phyloP scores from a whole-genome alignment of 2,329 filamentous ascomycete genomes.

The Nemania bipapillata region DNA sequence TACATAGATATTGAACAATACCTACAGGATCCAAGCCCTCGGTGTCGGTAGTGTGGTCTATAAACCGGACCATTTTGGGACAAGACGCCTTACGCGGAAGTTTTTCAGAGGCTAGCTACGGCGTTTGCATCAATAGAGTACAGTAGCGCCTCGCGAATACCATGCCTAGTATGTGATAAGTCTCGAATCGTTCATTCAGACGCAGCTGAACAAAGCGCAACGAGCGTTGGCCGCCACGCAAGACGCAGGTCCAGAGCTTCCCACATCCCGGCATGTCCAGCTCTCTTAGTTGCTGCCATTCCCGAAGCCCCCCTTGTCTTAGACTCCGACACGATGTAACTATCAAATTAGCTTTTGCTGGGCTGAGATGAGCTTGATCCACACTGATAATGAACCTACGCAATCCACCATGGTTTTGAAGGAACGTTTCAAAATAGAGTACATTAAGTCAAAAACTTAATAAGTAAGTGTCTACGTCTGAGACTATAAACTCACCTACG shows the following conservation, averaged over 20 bases:
- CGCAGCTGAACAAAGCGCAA: slow-evolving; percentile 23
- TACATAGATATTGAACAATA: no score
- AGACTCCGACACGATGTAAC: slow-evolving; percentile 1
- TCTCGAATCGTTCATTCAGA: slow-evolving; percentile 3
- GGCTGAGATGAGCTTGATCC: slow-evolving; percentile 28
- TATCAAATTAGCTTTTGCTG: slow-evolving; percentile 39
- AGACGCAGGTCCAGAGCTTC: slow-evolving; percentile 32
- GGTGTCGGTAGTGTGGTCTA: background rate
- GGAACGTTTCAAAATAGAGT: background rate
- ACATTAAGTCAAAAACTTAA: background rate
- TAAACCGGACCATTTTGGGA: background rate
- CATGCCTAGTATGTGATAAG: slow-evolving; percentile 8
- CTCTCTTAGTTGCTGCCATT: slow-evolving; percentile 17
- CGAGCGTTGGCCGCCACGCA: slow-evolving; percentile 12
- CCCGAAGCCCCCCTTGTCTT: slow-evolving; percentile 25
- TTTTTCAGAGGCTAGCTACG: slow-evolving; percentile 4
- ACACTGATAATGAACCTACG: slow-evolving; percentile 19
- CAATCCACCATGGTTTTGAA: slow-evolving; percentile 12
- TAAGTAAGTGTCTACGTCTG: background rate
- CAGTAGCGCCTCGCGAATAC: slow-evolving; percentile 7
- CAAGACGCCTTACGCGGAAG: background rate
- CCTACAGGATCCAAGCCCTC: slow-evolving; percentile 1
- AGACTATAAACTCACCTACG: background rate
- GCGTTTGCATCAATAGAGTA: slow-evolving; percentile 17
- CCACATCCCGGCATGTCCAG: slow-evolving; percentile 15